Percentiles rank a stretch among this genome's conserved stretches.
Evolutionary conservation across 371 early-diverging fungal species (phyloP).

Genomic region (Mycotypha africana): DNA sequence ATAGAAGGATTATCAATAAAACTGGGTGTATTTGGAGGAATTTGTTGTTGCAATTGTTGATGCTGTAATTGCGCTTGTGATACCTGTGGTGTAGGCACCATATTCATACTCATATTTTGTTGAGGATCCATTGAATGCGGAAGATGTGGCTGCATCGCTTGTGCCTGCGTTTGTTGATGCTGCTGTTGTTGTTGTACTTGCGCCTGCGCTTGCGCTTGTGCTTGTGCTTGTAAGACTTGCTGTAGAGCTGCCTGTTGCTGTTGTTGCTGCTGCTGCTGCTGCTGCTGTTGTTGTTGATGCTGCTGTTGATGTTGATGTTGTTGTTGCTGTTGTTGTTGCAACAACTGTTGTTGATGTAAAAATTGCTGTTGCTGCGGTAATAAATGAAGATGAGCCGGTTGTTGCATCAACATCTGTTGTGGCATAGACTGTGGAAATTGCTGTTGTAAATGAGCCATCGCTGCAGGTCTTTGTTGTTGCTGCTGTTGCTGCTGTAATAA

Average conservation of each 20-base stretch:
- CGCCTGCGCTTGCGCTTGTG: not conserved
- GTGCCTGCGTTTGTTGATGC: constrained; percentile 5
- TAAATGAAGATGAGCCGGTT: not conserved
- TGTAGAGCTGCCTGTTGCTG: constrained; percentile 5
- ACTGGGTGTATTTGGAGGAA: not conserved
- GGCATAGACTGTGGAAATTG: not conserved
- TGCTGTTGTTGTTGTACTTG: constrained; percentile 3
- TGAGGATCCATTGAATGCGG: not conserved
- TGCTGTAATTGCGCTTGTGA: constrained; percentile 3
- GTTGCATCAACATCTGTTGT: not conserved
- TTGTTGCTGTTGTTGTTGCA: constrained; percentile 10
- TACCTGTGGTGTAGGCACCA: too few species aligned
- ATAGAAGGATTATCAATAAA: not conserved
- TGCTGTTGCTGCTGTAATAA: constrained; percentile 7
- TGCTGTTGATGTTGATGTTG: constrained; percentile 9
- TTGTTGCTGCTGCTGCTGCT: constrained; percentile 12
- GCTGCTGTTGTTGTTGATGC: constrained; percentile 7
- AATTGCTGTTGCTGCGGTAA: constrained; percentile 5
- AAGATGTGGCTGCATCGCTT: constrained; percentile 1
- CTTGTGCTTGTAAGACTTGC: constrained; percentile 1
- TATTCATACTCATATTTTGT: not conserved
- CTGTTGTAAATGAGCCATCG: too few species aligned
- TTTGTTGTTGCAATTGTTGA: constrained; percentile 8
- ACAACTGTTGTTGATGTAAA: constrained; percentile 9
- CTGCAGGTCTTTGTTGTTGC: constrained; percentile 3